phyloP scores from a whole-genome alignment of 2,329 filamentous ascomycete species.

The Epichloe bromicola region DNA sequence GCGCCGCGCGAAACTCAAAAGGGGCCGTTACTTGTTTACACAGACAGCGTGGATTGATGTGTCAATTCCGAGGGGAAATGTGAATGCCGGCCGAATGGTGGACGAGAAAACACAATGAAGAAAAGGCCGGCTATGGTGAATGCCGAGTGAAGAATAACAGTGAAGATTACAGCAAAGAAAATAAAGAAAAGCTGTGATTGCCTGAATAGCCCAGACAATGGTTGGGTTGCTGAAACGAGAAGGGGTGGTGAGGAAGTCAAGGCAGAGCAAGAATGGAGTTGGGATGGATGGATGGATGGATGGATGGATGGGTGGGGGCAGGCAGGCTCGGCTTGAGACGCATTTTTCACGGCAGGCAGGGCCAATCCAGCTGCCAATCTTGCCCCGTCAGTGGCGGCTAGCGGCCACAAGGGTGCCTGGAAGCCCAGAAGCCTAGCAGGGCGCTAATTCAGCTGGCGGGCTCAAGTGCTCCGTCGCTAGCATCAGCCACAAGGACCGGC shows the following conservation, averaged over 20 bases:
- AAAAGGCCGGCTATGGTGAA: neutral
- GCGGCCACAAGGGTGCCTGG: neutral
- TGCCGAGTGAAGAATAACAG: neutral
- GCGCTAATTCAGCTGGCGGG: no score
- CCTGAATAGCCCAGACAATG: neutral
- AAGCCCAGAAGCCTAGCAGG: no score
- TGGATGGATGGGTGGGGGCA: no score
- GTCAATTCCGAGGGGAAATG: neutral
- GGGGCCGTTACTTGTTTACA: neutral
- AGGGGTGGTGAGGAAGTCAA: neutral
- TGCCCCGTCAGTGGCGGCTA: neutral
- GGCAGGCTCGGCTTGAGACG: neutral
- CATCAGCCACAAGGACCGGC: no score
- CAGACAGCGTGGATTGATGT: neutral
- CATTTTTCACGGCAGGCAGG: no score
- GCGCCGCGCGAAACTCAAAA: neutral
- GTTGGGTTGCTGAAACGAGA: neutral
- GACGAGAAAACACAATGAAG: neutral
- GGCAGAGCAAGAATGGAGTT: neutral
- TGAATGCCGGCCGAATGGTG: neutral
- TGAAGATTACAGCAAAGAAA: neutral
- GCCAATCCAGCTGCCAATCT: neutral
- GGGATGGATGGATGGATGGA: neutral
- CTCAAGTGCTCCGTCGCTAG: no score
- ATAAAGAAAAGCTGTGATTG: neutral